Evolutionary conservation across 2,329 filamentous ascomycete genomes (phyloP), one percentile per base, ranked within the genome.

Genomic region (Cytospora schulzeri): DNA sequence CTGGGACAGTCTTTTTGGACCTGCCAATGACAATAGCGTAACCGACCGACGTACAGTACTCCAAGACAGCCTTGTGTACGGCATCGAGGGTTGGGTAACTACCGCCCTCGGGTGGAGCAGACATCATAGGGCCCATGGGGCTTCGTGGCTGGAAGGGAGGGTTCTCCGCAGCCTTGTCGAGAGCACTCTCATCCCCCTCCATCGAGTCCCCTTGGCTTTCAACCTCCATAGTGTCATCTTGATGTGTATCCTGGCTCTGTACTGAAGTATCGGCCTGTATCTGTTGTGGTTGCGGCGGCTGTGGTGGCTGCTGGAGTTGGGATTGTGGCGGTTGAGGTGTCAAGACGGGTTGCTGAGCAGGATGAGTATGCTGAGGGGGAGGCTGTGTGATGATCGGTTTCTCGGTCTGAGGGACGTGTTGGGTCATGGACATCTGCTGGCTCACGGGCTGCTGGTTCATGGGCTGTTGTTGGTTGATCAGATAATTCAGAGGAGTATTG

Each of bases 21-120:
- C 87, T 80, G 2, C 87, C 87, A 72, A 89, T 89, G 66, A 89
- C 87, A 59, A 89, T 87, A 9, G 87, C 87, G 73, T 89, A 89
- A 55, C 87, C 87, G 52, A 89, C 86, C 19, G 86, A 87, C 0
- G 86, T 87, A 71, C 86, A 88, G 71, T 89, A 88, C n/a, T 81
- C 78, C 64, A 89, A 76, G 22, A 88, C 86, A 33, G 84, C 84
- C 71, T 87, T 85, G 70, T 89, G 87, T 11, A 89, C 83, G 9
- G 85, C 85, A 66, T 89, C 87, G 29, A 89, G 78, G 2, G 85
- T 88, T 2, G 85, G 81, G 68, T 86, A 89, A 69, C 84, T 88
- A 22, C 85, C 85, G 8, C 86, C 87, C 70, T 88, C 85, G 1
- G 86, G 86, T 4, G 87, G 87, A 3, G 85, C 80, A 4, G 85